Conservation (phyloP, 1,284 basidiomycete genomes). For the Coriolopsis trogii region DNA sequence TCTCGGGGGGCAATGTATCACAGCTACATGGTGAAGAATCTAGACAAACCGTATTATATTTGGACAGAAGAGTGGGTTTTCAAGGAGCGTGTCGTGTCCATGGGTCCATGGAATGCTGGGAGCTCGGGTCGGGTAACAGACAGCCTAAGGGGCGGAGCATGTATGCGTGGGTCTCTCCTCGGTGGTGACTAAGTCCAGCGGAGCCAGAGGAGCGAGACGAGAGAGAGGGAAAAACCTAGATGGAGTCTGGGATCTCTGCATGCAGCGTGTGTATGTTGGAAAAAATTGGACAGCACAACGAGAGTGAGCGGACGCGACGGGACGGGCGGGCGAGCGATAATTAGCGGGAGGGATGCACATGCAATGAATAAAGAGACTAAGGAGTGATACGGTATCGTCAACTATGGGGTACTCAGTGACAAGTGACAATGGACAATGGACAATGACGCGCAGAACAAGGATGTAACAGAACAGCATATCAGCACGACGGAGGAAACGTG, state of each 20-base stretch:
- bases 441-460: slow-evolving; percentile 20
- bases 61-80: slow-evolving; percentile 19
- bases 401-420: slow-evolving; percentile 33
- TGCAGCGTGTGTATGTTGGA: slow-evolving; percentile 20
- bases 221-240: slow-evolving; percentile 22
- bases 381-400: slow-evolving; percentile 38
- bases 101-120: slow-evolving; percentile 4
- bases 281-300: slow-evolving; percentile 29
- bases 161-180: slow-evolving; percentile 14
- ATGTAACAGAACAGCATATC: slow-evolving; percentile 33
- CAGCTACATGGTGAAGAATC: slow-evolving; percentile 39
- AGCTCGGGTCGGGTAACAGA: no score
- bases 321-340: slow-evolving; percentile 12
- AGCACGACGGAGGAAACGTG: slow-evolving; percentile 25
- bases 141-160: slow-evolving; percentile 17
- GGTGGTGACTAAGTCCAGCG: no score
- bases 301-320: slow-evolving; percentile 30
- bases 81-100: slow-evolving; percentile 15
- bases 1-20: slow-evolving; percentile 20
- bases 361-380: slow-evolving; percentile 34
- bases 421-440: slow-evolving; percentile 23
- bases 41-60: slow-evolving; percentile 34
- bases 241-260: no score
- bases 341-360: slow-evolving; percentile 34
- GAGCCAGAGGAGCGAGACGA: no score